Base-by-base conservation (phyloP, 2,329 filamentous ascomycete species). In the Didymella segeticola region DNA sequence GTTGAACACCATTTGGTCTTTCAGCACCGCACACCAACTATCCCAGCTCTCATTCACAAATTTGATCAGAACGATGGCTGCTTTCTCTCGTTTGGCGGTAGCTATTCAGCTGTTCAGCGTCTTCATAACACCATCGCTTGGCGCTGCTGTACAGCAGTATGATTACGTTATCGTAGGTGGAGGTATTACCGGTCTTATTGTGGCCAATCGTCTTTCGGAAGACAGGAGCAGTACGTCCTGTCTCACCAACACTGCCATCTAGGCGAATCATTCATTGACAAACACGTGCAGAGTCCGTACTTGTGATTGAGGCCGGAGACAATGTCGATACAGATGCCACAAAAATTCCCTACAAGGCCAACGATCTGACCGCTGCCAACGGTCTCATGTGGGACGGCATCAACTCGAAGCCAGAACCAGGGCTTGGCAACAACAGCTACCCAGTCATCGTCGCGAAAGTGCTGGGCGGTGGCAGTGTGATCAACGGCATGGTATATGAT, bases 401-500 rank as follows among this genome's bases (percentile, higher is more conserved):
- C 39, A 62, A 42, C 1, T 67, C 64, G 3, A 46, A 56, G 9
- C 61, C 67, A 2, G 61, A 66, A 29, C 62, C 63, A 8, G 53
- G 50, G 23, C 57, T 70, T 17, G 60, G 55, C 17, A 67, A 67
- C 39, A 10, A 64, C 55, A 15, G 43, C 33, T 67, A 55, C 36
- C 20, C 26, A 7, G 66, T 69, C 4, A n/a, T 57, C 5, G 64
- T 67, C 11, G 65, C 65, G 14, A 62, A 65, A 38, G 65, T 68
- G 2, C 57, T 69, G 1, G 66, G 66, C 30, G 66, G 66, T 19
- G 66, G 66, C 1, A 67, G 64, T 8, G 58, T 63, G 12, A 55
- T 75, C 43, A 76, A 76, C 58, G 71, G 71, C 19, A 73, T 77
- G 71, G 62, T 69, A 15, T 75, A 73, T 47, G 67, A 69, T 37